Evolutionary conservation across 164 flowering plant genomes (phyloP), one percentile per base, ranked within the genome.

Genomic region (Chimonanthus salicifolius): DNA sequence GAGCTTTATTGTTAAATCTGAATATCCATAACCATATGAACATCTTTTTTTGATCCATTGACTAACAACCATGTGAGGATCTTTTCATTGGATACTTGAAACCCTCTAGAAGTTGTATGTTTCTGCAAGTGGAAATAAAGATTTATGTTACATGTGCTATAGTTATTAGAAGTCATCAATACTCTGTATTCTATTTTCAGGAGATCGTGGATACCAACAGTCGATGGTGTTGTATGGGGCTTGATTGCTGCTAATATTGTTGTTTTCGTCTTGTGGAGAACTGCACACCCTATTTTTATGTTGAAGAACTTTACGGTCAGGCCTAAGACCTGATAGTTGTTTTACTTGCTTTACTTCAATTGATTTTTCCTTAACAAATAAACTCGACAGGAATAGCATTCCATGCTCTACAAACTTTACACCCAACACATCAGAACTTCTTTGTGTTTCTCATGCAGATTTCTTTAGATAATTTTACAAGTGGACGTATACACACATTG

Each of bases 401-500:
- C 7, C 62, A 58, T 58, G 49, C 20, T 68, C 18, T 18, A 20
- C 20, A 7, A 4, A 16, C 21, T 49, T n/a, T 58, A 58, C 62
- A 58, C 16, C 62, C 62, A 58, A 10, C 62, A 58, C 62, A 58
- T 63, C 9, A 18, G 33, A 44, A 65, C 33, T 44, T 44, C 46
- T 33, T 65, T 46, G 4, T 65, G 68, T 65, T 21, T 47, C 33
- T 49, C 74, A 74, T 4, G 74, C 89, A 94, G 98, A 83, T 92
- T 69, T 91, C 97, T 13, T 70, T 92, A 48, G 90, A 89, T 67
- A 91, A 94, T 79, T 60, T 94, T 73, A 81, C 51, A 77, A 85
- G 86, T 84, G 94, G 98, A 62, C 92, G 89, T 16, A 15, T 91
- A 60, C 94, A 95, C 83, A 91, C 98, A 0, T 64, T 95, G 86